Evolutionary conservation across 192 early-diverging fungal genomes (phyloP), one percentile per base, ranked within the genome.

Genomic region (Coemansia sp.): DNA sequence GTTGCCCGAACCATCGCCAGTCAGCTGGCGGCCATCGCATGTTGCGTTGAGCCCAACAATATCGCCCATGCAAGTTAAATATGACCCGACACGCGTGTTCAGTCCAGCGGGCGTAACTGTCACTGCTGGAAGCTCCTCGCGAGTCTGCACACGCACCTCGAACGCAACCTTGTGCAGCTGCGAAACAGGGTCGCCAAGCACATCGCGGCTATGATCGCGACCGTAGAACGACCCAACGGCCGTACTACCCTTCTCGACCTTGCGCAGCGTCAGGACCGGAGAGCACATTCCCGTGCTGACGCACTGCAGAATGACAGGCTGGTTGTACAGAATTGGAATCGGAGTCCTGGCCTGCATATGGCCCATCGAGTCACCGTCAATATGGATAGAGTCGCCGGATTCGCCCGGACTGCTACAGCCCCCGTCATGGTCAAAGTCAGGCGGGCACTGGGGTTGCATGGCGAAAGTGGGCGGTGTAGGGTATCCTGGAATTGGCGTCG

Each of bases 111-210:
- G 71, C 39, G 67, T 71, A 11, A 73, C 67, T 10, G 72, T 70
- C 37, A 70, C 67, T 3, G 78, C 72, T 0, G 76, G 71, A 2
- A 73, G 68, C 64, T 75, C 67, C n/a, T 73, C 67, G 24, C 61
- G 67, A 9, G 63, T 67, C 57, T 73, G 64, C 12, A 80, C 68
- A 22, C 64, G 66, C 50, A 93, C 82, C 67, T 93, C 88, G 66
- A 95, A 85, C 0, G 92, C 92, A 14, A 95, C 84, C 81, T 95
- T 95, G 79, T 95, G 92, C 49, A 95, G 67, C 66, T 92, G 92
- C 15, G 89, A 90, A 2, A 95, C 85, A 2, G 92, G 90, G 62
- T 95, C 93, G 33, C 90, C 90, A 5, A 87, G 85, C 61, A 85
- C 88, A 13, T 74, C 71, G 52, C 66, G 55, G 55, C 60, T 73